Base-by-base conservation (phyloP, 169 alveolate species). In the Miamiensis avidus region DNA sequence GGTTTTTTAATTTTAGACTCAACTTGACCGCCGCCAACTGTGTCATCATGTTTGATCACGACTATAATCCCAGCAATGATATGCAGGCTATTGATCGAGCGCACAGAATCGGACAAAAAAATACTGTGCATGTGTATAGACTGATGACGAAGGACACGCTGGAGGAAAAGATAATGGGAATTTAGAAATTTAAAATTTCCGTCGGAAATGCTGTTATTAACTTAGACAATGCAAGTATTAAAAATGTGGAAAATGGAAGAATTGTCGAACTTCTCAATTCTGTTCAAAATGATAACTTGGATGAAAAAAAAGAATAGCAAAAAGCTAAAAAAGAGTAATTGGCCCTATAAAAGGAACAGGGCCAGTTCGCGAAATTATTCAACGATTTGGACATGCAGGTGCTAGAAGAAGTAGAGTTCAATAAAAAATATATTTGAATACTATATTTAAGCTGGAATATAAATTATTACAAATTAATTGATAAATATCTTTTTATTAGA, bases 51-150 rank as follows among this genome's bases (percentile, higher is more conserved):
- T 94, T 95, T 86, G 99, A 97, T 87, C 98, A 96, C 85, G 96
- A 94, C 88, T 97, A 97, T 93, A 97, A 97, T 87, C 98, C 98
- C 20, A 93, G 95, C 85, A 94, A 94, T 77, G 99, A 97, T 84
- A 91, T 96, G 76, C 94, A 97, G 81, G 99, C 98, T n/a, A 97
- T 97, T 83, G 99, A 97, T 88, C 90, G 99, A 87, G 98, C 99
- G 20, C 99, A 97, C 88, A 91, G 99, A 90, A 92, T 97, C 25
- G 99, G 99, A 0, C 95, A 97, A 78, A 96, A 95, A 75, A 93
- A 93, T 82, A 88, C 92, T 49, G 97, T 96, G 16, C 91, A 95
- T 77, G 98, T 96, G 0, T 96, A 95, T 91, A 86, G 99, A 83
- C 83, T 96, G 85, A 96, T 96, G n/a, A 90, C 97, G 0, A 92